Evolutionary conservation across 83 land plant genomes (phyloP).

Genomic region (Picea engelmannii): DNA sequence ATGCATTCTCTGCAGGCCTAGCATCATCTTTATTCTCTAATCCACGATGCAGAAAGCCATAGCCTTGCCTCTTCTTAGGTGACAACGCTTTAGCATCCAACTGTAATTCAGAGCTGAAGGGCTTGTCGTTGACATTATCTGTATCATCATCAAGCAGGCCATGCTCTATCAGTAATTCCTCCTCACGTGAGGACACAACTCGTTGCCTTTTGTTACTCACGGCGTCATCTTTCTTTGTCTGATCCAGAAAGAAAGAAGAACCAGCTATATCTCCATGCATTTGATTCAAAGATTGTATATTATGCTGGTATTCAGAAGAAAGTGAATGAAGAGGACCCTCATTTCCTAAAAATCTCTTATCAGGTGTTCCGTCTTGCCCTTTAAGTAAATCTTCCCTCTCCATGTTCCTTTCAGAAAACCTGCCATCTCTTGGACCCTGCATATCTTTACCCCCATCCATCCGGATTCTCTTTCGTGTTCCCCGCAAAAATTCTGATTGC

Average conservation of each 20-base stretch:
- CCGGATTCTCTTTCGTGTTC: slow-evolving; percentile 1
- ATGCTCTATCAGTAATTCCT: slow-evolving; percentile 14
- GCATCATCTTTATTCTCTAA: neutral
- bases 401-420: neutral
- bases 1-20: neutral
- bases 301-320: neutral
- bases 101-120: neutral
- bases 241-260: neutral
- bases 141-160: slow-evolving; percentile 8
- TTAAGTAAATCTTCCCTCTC: neutral
- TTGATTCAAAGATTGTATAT: neutral
- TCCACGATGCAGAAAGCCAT: neutral
- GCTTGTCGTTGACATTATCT: neutral
- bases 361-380: no score
- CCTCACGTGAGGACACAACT: slow-evolving; percentile 9
- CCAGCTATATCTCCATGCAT: neutral
- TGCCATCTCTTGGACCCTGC: slow-evolving; percentile 2
- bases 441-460: slow-evolving; percentile 9
- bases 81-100: neutral
- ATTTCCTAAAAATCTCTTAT: neutral
- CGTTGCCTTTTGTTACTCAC: slow-evolving; percentile 6
- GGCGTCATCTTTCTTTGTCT: neutral
- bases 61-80: neutral
- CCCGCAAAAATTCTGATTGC: neutral
- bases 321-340: neutral